Conservation (phyloP, 2,329 filamentous ascomycete genomes). For the Verticillium nonalfalfae region DNA sequence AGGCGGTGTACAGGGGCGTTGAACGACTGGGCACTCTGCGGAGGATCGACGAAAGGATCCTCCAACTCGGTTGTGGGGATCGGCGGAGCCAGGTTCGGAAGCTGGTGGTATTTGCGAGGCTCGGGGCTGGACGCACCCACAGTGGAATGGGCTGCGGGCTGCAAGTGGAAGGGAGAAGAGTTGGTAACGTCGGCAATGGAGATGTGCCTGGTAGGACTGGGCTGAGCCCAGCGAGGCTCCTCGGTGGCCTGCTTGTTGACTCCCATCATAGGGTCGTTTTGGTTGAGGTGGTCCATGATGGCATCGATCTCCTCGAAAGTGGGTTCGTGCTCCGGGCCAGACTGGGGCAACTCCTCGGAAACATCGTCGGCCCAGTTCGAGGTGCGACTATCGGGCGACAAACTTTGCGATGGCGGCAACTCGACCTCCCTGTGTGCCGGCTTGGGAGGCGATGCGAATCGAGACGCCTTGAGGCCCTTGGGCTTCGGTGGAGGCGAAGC, state of each 20-base stretch:
- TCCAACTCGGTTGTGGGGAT: conserved; percentile 50
- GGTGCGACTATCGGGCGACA: neutral
- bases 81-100: conserved; percentile 36
- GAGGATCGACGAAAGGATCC: conserved; percentile 55
- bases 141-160: conserved; percentile 46
- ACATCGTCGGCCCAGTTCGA: neutral
- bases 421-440: conserved; percentile 4
- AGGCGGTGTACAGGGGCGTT: conserved; percentile 56
- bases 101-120: conserved; percentile 46
- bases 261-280: conserved; percentile 65
- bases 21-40: conserved; percentile 38
- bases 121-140: conserved; percentile 72
- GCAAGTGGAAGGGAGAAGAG: conserved; percentile 46
- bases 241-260: conserved; percentile 53
- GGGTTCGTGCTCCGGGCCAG: conserved; percentile 24
- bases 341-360: neutral
- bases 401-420: neutral
- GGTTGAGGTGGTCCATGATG: conserved; percentile 81
- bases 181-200: conserved; percentile 30
- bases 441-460: conserved; percentile 31
- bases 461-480: conserved; percentile 35
- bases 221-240: conserved; percentile 38
- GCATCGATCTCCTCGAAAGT: conserved; percentile 85
- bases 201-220: conserved; percentile 31
- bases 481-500: conserved; percentile 36